These are phyloP conservation scores for Pyricularia pennisetigena DNA, from an alignment of 2,329 filamentous ascomycete genomes.

Conservation along the genomic window DNA sequence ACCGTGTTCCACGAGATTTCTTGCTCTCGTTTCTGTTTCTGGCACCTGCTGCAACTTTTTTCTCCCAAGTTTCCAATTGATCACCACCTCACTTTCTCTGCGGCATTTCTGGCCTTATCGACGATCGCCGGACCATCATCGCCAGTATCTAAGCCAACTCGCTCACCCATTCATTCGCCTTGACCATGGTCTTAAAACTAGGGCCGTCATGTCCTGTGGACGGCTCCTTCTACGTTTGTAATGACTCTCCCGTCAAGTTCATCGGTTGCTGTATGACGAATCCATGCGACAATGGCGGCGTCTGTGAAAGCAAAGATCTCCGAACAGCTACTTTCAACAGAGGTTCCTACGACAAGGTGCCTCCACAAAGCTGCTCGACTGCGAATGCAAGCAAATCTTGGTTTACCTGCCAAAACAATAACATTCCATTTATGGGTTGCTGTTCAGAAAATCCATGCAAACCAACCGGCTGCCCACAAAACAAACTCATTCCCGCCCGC, in stretches of 20 bases:
- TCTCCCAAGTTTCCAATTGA: background rate
- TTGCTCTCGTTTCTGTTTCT: background rate
- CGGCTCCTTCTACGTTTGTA: constrained; percentile 27
- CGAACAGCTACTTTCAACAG: constrained; percentile 18
- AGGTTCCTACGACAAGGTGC: constrained; percentile 16
- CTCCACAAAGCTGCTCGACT: constrained; percentile 20
- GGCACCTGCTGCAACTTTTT: background rate
- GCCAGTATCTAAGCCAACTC: background rate
- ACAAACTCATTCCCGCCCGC: background rate
- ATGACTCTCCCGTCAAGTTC: constrained; percentile 20
- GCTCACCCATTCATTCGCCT: background rate
- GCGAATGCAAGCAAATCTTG: constrained; percentile 15
- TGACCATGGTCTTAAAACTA: background rate
- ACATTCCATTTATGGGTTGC: constrained; percentile 27
- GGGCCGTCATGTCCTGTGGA: constrained; percentile 17
- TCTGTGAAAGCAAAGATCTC: constrained; percentile 21
- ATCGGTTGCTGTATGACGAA: constrained; percentile 28
- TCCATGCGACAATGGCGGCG: constrained; percentile 16
- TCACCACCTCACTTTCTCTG: background rate
- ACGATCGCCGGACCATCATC: background rate
- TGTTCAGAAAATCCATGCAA: constrained; percentile 24
- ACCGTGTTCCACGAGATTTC: background rate
- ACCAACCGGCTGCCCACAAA: background rate
- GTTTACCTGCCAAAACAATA: constrained; percentile 21
- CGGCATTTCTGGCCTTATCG: background rate